A percentile compares a stretch with the other conserved stretches of the same genome.
Conservation (phyloP, 768 basidiomycete genomes). For the Russula emetica region DNA sequence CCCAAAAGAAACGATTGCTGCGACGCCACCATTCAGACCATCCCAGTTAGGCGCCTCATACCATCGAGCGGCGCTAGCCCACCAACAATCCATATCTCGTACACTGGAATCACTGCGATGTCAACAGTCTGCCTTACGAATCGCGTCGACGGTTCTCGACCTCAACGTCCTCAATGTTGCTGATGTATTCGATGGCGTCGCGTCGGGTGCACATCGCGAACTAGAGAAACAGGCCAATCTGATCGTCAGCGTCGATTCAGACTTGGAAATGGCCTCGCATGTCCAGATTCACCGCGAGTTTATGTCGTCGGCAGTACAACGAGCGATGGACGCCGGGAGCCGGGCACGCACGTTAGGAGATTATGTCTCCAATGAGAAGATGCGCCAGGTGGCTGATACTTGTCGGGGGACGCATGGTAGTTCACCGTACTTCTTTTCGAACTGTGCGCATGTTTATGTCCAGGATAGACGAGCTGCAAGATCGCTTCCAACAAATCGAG, state of each 20-base stretch:
- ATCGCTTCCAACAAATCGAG: constrained; percentile 48
- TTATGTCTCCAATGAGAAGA: constrained; percentile 74
- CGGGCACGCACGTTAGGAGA: constrained; percentile 67
- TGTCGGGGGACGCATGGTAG: constrained; percentile 66
- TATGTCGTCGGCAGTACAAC: constrained; percentile 59
- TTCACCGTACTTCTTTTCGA: constrained; percentile 28
- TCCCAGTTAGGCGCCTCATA: constrained; percentile 65
- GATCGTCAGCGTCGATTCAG: constrained; percentile 61
- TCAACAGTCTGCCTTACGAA: constrained; percentile 66
- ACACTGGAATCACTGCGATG: constrained; percentile 50
- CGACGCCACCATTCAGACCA: constrained; percentile 69
- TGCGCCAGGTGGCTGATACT: constrained; percentile 73
- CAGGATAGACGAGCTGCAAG: constrained; percentile 39
- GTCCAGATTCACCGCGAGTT: constrained; percentile 74
- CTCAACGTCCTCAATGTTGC: constrained; percentile 65
- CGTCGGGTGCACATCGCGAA: constrained; percentile 53
- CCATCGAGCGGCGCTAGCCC: constrained; percentile 56
- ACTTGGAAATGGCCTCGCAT: constrained; percentile 63
- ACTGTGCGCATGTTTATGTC: constrained; percentile 4
- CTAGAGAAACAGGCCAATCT: constrained; percentile 62
- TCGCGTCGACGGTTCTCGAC: constrained; percentile 71
- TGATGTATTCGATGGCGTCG: constrained; percentile 65
- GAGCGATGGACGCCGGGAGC: constrained; percentile 68
- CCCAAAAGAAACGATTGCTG: constrained; percentile 51
- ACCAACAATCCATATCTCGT: constrained; percentile 58